Conservation (phyloP, 139 green algal genomes). For the Volvox reticuliferus region DNA sequence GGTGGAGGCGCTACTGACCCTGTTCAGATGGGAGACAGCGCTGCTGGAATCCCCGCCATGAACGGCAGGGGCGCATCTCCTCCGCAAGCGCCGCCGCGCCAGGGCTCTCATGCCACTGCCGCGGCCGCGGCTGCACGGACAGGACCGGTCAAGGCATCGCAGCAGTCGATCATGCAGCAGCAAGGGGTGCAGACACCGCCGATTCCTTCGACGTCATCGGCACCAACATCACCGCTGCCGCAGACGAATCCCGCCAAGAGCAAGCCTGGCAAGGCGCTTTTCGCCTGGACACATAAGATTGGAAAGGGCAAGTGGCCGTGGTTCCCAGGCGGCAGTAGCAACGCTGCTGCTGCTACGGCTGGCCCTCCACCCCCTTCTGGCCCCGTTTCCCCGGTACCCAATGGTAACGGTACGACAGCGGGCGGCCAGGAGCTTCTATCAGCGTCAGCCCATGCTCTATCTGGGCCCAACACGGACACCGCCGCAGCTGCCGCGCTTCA, state of each 20-base stretch:
- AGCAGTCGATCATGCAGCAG: not conserved
- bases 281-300: conserved; percentile 13
- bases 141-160: not conserved
- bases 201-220: not conserved
- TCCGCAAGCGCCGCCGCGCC: no score
- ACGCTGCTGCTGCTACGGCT: not conserved
- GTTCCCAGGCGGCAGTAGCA: not conserved
- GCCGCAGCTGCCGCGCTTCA: no score
- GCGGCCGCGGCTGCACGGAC: no score
- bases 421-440: no score
- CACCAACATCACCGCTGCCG: not conserved
- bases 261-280: conserved; percentile 8
- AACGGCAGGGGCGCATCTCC: not conserved
- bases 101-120: not conserved
- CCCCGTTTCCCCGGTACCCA: not conserved
- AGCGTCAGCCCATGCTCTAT: no score
- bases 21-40: no score
- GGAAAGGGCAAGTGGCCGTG: conserved; percentile 7
- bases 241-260: not conserved
- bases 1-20: no score
- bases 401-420: not conserved
- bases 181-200: not conserved
- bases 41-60: no score
- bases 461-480: no score
- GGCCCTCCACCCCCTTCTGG: not conserved